Evolutionary conservation across 805 yeast species (phyloP).

Genomic region (Candida parachauliodes): DNA sequence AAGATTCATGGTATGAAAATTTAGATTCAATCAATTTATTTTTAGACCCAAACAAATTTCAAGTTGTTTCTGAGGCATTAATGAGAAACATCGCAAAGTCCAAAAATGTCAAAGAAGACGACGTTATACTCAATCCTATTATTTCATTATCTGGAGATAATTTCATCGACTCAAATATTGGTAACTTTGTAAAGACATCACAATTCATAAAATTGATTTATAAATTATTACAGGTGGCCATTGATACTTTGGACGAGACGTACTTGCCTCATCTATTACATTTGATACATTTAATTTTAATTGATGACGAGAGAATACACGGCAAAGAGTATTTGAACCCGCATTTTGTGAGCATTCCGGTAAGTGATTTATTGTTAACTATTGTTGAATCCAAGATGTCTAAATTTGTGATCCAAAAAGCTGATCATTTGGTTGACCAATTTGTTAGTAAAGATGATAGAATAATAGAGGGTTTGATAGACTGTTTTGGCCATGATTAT

Average conservation of each 20-base stretch:
- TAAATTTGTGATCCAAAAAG: conserved; percentile 47
- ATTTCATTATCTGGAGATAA: conserved; percentile 26
- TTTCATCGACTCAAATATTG: conserved; percentile 39
- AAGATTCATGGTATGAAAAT: conserved; percentile 46
- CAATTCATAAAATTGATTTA: conserved; percentile 55
- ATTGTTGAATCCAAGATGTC: conserved; percentile 51
- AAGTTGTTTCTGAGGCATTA: conserved; percentile 48
- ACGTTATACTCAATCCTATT: conserved; percentile 49
- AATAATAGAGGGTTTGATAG: conserved; percentile 49
- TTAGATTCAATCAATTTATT: conserved; percentile 62
- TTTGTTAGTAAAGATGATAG: conserved; percentile 47
- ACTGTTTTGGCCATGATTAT: conserved; percentile 55
- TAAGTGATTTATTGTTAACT: conserved; percentile 51
- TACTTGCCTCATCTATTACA: conserved; percentile 62
- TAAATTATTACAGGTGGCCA: conserved; percentile 53
- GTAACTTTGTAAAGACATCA: conserved; percentile 47
- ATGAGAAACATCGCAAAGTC: conserved; percentile 39
- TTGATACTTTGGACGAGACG: conserved; percentile 49
- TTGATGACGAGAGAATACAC: conserved; percentile 44
- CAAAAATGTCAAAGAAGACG: conserved; percentile 33
- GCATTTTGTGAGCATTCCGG: conserved; percentile 51
- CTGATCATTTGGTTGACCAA: conserved; percentile 51
- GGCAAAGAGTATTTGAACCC: conserved; percentile 41
- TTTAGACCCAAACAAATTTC: conserved; percentile 47
- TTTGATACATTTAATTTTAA: conserved; percentile 60